phyloP scores from a whole-genome alignment of 164 flowering plant species.

The Vitis riparia region DNA sequence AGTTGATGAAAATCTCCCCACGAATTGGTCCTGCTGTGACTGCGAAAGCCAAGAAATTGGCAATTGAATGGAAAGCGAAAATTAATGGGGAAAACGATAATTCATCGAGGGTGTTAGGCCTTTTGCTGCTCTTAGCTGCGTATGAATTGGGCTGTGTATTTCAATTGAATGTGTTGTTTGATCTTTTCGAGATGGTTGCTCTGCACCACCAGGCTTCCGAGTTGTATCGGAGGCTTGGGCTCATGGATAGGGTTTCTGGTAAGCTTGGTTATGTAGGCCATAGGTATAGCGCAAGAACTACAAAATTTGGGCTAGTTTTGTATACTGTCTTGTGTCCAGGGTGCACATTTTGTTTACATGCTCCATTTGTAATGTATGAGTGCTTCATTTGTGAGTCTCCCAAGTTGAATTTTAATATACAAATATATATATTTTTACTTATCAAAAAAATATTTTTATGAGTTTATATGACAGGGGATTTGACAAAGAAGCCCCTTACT shows the following conservation, averaged over 20 bases:
- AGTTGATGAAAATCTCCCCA: slow-evolving; percentile 13
- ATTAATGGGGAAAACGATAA: background rate
- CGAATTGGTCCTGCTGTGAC: slow-evolving; percentile 4
- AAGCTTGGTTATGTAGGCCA: no score
- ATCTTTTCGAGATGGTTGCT: background rate
- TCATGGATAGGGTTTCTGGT: background rate
- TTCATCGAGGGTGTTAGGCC: slow-evolving; percentile 11
- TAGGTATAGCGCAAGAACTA: no score
- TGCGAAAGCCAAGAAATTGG: slow-evolving; percentile 14
- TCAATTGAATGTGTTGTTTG: background rate
- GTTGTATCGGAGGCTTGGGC: background rate
- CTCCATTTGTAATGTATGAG: no score
- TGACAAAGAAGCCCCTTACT: no score
- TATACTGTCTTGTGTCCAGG: no score
- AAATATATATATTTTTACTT: no score
- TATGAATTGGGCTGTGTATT: slow-evolving; percentile 13
- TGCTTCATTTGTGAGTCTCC: no score
- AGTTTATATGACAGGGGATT: no score
- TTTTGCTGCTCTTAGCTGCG: slow-evolving; percentile 21
- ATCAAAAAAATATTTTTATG: no score
- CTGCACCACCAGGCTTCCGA: background rate
- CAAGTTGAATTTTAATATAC: no score
- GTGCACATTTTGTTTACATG: no score
- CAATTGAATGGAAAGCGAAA: slow-evolving; percentile 10
- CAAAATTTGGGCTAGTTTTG: no score